Base-by-base conservation (phyloP, 2,329 filamentous ascomycete species). In the Rachicladosporium sp. region DNA sequence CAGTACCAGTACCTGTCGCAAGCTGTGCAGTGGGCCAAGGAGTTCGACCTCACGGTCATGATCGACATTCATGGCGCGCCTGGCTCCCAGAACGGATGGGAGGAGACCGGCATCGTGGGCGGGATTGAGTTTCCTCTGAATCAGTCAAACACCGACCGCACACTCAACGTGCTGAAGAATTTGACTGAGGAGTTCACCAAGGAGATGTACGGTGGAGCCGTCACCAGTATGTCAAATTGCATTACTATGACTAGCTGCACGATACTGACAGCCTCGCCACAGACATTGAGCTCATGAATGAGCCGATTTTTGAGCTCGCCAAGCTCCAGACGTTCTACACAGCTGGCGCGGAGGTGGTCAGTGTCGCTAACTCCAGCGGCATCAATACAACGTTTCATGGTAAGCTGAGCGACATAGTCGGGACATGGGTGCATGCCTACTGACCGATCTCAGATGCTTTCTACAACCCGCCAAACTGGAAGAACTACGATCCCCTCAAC, bases 31-130 rank as follows among this genome's bases (percentile, higher is more conserved):
- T 78, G 73, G 73, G 69, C 73, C 3, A 53, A 69, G 33, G 59
- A 60, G 29, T 58, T 67, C 0, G 67, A 68, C 2, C 52, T 76
- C 32, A 72, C 74, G 53, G 63, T 77, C n/a, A 70, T 80, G 60
- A 68, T 83, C 49, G 79, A 83, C 54, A 59, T 82, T 13, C 79
- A 83, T 51, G 78, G 78, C 49, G 73, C 74, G 29, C 72, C 74
- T 13, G 68, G 69, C 4, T 78, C 73, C 6, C 77, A 81, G 50
- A 80, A 80, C 46, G 77, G 77, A 3, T 80, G 79, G 52, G 77
- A 81, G 57, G 81, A 80, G 59, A 76, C 71, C 40, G 78, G 78
- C 33, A 40, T 41, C 12, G 65, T 62, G 34, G 61, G 60, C 37
- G 40, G 45, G n/a, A 48, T 29, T 27, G 23, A 27, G 4, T 74